Conservation (phyloP, 176 grass and related monocot species). For the Carex parvula region DNA sequence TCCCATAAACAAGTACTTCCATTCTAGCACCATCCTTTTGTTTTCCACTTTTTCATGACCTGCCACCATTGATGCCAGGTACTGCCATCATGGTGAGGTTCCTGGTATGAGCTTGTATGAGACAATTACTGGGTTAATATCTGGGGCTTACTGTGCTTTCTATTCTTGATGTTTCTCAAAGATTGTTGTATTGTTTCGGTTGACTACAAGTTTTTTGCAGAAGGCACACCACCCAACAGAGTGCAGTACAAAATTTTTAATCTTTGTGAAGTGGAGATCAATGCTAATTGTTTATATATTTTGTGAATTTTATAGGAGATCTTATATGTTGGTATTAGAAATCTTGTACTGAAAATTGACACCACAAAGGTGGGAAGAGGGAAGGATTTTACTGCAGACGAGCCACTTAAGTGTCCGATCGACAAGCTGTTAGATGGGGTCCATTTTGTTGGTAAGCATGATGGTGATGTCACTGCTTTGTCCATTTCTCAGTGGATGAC, state of each 20-base stretch:
- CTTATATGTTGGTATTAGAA: conserved; percentile 85
- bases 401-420: conserved; percentile 61
- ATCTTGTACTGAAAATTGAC: conserved; percentile 68
- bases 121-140: neutral
- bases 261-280: neutral
- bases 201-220: neutral
- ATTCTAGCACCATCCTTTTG: conserved; percentile 24
- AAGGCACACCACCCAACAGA: neutral
- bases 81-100: neutral
- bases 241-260: neutral
- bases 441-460: conserved; percentile 77
- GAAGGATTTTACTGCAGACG: conserved; percentile 60
- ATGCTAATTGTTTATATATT: neutral
- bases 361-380: conserved; percentile 71
- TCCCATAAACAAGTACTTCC: conserved; percentile 91
- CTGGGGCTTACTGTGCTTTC: neutral
- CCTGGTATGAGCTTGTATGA: neutral
- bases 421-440: conserved; percentile 73
- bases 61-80: neutral
- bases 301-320: conserved; percentile 50
- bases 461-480: conserved; percentile 71
- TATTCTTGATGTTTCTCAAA: neutral
- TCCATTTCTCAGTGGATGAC: conserved; percentile 98
- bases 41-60: conserved; percentile 1
- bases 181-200: neutral